These are phyloP conservation scores for Tricholoma furcatifolium DNA, from an alignment of 768 basidiomycete species.

Conservation along the genomic window DNA sequence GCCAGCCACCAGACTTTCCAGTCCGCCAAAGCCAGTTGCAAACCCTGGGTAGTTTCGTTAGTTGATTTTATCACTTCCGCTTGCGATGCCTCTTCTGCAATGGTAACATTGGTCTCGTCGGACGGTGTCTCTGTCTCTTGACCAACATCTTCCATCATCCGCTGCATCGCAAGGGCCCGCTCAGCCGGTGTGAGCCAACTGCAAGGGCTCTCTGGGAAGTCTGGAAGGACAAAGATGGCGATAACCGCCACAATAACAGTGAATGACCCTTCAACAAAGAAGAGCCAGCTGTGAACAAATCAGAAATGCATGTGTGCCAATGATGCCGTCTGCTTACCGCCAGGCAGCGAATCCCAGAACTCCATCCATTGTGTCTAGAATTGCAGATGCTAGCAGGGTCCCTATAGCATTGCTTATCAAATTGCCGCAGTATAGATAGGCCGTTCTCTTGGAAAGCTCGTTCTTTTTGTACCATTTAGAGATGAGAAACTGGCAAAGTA, in stretches of 20 bases:
- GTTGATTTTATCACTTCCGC: not conserved
- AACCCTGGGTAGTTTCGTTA: slow-evolving; percentile 38
- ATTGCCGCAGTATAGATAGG: slow-evolving; percentile 71
- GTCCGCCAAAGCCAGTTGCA: slow-evolving; percentile 66
- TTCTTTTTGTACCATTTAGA: slow-evolving; percentile 79
- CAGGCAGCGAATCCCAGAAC: slow-evolving; percentile 74
- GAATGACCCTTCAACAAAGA: slow-evolving; percentile 69
- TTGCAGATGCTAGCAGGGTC: slow-evolving; percentile 76
- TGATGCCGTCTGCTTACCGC: slow-evolving; percentile 47
- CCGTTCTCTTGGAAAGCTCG: slow-evolving; percentile 75
- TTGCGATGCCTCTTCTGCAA: not conserved
- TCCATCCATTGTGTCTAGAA: slow-evolving; percentile 75
- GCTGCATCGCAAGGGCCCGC: slow-evolving; percentile 53
- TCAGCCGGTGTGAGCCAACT: slow-evolving; percentile 67
- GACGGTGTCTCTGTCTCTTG: slow-evolving; percentile 47
- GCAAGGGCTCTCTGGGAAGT: slow-evolving; percentile 66
- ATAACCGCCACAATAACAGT: slow-evolving; percentile 55
- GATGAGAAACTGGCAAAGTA: slow-evolving; percentile 45
- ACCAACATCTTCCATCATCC: slow-evolving; percentile 69
- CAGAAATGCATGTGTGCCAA: not conserved
- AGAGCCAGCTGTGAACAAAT: slow-evolving; percentile 58
- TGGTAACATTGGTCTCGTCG: slow-evolving; percentile 11
- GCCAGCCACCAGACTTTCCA: slow-evolving; percentile 87
- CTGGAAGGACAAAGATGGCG: slow-evolving; percentile 72
- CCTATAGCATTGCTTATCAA: slow-evolving; percentile 88